A percentile compares a stretch with the other conserved stretches of the same genome.
phyloP scores from a whole-genome alignment of 257 asterid genomes.

The Avicennia marina region DNA sequence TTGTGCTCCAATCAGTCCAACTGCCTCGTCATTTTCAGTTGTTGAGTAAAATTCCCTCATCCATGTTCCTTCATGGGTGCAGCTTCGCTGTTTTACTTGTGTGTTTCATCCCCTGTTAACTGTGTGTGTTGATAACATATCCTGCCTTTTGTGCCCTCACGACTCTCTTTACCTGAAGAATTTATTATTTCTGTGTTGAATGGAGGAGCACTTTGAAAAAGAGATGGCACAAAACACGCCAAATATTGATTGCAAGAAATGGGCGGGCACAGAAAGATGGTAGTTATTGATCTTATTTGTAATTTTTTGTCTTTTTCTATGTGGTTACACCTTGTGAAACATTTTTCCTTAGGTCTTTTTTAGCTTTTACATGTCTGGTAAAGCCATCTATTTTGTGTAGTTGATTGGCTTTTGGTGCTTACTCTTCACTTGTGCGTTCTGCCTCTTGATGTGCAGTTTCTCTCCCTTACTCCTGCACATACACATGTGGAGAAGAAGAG shows the following conservation, averaged over 20 bases:
- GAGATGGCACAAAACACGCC: no score
- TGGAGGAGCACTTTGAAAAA: no score
- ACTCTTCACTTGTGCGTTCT: no score
- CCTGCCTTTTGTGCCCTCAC: not conserved
- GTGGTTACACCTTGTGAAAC: not conserved
- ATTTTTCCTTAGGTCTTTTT: not conserved
- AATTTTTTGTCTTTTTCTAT: conserved; percentile 1
- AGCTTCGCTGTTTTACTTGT: conserved; percentile 3
- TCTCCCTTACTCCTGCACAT: not conserved
- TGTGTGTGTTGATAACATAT: conserved; percentile 6
- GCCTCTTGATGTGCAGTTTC: not conserved
- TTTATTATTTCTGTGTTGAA: no score
- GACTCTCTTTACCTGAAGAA: no score
- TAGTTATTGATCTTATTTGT: not conserved
- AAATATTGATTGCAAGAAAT: not conserved
- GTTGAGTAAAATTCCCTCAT: not conserved
- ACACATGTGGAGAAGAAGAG: not conserved
- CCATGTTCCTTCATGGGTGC: not conserved
- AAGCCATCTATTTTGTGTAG: no score
- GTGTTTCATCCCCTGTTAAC: not conserved
- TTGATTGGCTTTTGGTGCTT: no score
- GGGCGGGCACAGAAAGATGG: not conserved
- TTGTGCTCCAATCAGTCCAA: conserved; percentile 2
- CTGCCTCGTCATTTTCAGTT: conserved; percentile 2
- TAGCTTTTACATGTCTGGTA: conserved; percentile 7